These are phyloP conservation scores for Pseudocercospora pini-densiflorae DNA, from an alignment of 2,329 filamentous ascomycete genomes.

Conservation along the genomic window DNA sequence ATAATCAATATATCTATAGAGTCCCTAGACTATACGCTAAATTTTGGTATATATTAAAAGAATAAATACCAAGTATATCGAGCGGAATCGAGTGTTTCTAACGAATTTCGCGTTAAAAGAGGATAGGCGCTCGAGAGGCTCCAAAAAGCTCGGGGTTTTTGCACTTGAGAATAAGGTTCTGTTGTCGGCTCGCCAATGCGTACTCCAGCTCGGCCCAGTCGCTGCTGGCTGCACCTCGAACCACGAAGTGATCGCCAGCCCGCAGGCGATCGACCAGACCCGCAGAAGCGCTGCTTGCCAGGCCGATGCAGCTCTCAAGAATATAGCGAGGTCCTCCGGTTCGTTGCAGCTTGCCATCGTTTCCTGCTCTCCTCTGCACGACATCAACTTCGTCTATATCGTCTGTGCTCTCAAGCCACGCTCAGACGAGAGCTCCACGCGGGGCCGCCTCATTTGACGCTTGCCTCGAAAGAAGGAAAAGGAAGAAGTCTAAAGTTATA, in stretches of 20 bases:
- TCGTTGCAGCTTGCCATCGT: neutral
- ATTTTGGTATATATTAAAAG: too few relatives aligned
- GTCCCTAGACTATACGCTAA: too few relatives aligned
- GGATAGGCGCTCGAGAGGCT: too few relatives aligned
- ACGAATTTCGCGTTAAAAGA: too few relatives aligned
- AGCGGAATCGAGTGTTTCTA: too few relatives aligned
- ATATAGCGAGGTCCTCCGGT: constrained; percentile 2
- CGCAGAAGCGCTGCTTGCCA: neutral
- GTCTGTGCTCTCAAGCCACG: constrained; percentile 5
- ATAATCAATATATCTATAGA: too few relatives aligned
- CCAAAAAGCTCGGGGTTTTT: too few relatives aligned
- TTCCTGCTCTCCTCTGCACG: neutral
- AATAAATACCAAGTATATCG: too few relatives aligned
- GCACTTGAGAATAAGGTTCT: neutral
- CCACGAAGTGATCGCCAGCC: constrained; percentile 4
- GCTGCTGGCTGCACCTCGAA: constrained; percentile 4
- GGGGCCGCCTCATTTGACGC: constrained; percentile 1
- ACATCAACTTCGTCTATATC: neutral
- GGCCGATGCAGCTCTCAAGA: neutral
- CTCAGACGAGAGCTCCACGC: constrained; percentile 6
- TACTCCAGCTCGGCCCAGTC: constrained; percentile 1
- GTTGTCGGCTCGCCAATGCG: constrained; percentile 4
- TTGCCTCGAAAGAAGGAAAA: constrained; percentile 17
- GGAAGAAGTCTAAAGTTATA: constrained; percentile 6
- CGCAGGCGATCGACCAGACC: constrained; percentile 4